A percentile compares a stretch with the other conserved stretches of the same genome.
Conservation (phyloP, 2,329 filamentous ascomycete species). For the Pseudogymnoascus pannorum region DNA sequence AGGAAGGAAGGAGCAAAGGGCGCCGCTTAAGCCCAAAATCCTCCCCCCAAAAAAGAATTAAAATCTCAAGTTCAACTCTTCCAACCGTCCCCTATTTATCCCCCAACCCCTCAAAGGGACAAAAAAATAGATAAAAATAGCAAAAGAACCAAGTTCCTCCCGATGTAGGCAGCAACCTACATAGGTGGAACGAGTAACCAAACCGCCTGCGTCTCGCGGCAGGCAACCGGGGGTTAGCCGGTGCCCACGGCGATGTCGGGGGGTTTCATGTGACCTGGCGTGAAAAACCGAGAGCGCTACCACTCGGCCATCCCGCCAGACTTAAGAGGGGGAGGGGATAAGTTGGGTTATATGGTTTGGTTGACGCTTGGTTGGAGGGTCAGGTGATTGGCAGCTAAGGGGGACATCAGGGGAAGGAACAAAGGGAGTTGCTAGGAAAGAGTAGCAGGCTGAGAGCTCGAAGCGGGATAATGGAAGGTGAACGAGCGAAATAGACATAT, state of each 20-base stretch:
- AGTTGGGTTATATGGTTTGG: neutral
- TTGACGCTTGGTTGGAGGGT: neutral
- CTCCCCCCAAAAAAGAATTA: neutral
- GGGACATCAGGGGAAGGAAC: neutral
- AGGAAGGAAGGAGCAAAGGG: too few relatives aligned
- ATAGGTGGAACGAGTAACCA: neutral
- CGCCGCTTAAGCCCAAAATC: neutral
- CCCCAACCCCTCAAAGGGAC: too few relatives aligned
- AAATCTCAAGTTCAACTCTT: neutral
- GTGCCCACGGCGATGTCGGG: too few relatives aligned
- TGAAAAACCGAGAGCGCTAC: neutral
- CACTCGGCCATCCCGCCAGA: neutral
- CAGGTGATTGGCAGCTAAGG: neutral
- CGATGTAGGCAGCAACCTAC: neutral
- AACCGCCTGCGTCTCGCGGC: neutral
- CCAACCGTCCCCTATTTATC: neutral
- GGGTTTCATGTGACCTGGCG: neutral
- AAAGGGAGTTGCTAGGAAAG: neutral
- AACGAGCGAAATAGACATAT: neutral
- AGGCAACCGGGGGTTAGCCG: neutral
- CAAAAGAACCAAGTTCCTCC: neutral
- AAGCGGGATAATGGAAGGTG: neutral
- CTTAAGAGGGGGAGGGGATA: neutral
- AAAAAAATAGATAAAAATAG: neutral
- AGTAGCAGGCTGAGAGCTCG: neutral